Percentiles rank a stretch among this genome's conserved stretches.
Conservation (phyloP, 169 alveolate genomes). For the Theileria sp. region DNA sequence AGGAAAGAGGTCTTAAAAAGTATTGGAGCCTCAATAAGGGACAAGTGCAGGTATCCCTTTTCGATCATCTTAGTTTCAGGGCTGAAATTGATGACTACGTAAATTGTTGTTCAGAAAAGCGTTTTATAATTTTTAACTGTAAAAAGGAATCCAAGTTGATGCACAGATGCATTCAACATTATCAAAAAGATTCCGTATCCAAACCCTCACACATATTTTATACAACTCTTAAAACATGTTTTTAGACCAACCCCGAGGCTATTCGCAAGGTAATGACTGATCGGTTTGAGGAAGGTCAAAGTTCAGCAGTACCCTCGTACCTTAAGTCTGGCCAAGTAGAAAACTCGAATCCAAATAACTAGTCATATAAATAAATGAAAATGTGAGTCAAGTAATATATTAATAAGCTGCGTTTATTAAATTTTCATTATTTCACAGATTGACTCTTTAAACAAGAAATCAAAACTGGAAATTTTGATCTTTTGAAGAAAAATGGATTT, state of each 20-base stretch:
- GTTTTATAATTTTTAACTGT: slow-evolving; percentile 37
- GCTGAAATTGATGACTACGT: slow-evolving; percentile 67
- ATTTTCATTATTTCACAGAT: not conserved
- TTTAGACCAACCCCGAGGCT: slow-evolving; percentile 55
- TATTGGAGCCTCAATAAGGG: slow-evolving; percentile 44
- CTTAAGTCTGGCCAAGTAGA: slow-evolving; percentile 6
- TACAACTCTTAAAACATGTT: not conserved
- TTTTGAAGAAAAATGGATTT: no score
- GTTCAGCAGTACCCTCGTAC: slow-evolving; percentile 57
- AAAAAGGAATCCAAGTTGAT: slow-evolving; percentile 29
- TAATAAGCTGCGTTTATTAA: not conserved
- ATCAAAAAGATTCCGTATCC: slow-evolving; percentile 49
- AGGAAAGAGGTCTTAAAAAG: slow-evolving; percentile 36
- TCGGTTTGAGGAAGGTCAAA: slow-evolving; percentile 48
- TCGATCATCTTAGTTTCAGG: slow-evolving; percentile 11
- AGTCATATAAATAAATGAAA: not conserved
- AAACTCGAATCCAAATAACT: not conserved
- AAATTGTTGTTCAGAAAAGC: slow-evolving; percentile 53
- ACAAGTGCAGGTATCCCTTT: slow-evolving; percentile 55
- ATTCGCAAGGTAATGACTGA: slow-evolving; percentile 47
- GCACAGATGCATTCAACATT: slow-evolving; percentile 39
- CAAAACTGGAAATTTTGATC: not conserved
- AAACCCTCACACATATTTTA: not conserved
- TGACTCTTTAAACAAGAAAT: not conserved
- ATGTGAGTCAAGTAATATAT: not conserved